Evolutionary conservation across 345 rosid genomes (phyloP).

Genomic region (Dovyalis caffra): DNA sequence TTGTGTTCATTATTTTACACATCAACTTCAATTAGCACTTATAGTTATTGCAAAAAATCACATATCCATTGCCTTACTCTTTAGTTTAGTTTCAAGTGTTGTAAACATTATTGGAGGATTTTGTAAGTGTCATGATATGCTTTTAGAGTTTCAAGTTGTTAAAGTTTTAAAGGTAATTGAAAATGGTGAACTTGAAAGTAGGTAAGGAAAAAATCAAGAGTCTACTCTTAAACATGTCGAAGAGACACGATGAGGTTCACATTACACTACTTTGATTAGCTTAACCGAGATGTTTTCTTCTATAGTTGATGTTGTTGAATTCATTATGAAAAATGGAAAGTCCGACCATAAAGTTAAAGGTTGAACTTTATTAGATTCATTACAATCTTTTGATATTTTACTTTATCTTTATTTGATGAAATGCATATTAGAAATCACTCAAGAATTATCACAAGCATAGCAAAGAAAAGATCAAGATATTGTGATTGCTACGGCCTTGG

Average conservation of each 20-base stretch:
- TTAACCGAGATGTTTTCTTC: not conserved
- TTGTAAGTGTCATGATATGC: too few species aligned
- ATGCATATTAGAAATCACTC: too few species aligned
- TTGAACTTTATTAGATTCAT: not conserved
- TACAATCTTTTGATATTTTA: not conserved
- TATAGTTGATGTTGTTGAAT: not conserved
- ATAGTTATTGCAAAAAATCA: too few species aligned
- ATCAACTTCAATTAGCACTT: too few species aligned
- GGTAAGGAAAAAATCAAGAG: too few species aligned
- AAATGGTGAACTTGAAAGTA: too few species aligned
- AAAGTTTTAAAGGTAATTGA: too few species aligned
- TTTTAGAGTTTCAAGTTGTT: too few species aligned
- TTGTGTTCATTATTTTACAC: too few species aligned
- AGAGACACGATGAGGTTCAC: slow-evolving; percentile 3
- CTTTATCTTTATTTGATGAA: not conserved
- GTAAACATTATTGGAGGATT: not conserved
- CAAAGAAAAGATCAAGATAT: slow-evolving; percentile 16
- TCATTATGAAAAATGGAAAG: too few species aligned
- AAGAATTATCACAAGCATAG: not conserved
- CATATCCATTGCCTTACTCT: too few species aligned
- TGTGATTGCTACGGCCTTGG: slow-evolving; percentile 3
- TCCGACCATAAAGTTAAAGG: too few species aligned
- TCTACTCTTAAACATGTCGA: not conserved
- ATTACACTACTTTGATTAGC: not conserved
- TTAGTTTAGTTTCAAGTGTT: not conserved